Evolutionary conservation across 2,329 filamentous ascomycete species (phyloP), one percentile per base, ranked within the genome.

Genomic region (Aspergillus sp.): DNA sequence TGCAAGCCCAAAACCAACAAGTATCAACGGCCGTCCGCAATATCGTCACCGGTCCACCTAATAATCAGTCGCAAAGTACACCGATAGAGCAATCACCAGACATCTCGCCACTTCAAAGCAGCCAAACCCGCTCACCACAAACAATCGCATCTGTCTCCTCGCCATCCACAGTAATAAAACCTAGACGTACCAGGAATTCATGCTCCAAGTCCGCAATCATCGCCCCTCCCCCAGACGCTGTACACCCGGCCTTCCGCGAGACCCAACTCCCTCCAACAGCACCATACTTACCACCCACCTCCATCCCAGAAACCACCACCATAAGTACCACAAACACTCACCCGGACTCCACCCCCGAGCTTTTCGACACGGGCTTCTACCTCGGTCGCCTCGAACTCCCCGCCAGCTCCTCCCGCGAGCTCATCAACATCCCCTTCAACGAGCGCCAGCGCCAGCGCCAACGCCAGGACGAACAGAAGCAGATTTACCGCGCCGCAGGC

Each of bases 301-400:
- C 45, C 34, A 50, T 54, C 20, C 51, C 61, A 4, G 30, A 46
- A 24, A 22, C 12, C 20, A 15, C 40, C 34, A 27, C 30, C 48
- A 19, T 30, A n/a, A 1, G 24, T 33, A 46, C 9, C 30, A 7
- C 30, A 33, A 24, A 34, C 45, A 20, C 20, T 4, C 20, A 24
- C 37, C 46, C 17, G 39, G 15, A 47, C 4, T 42, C 39, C 2
- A 61, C 66, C 11, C 59, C 63, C 7, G 70, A 73, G 27, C 66
- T 73, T 33, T 61, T 61, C 40, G 69, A 70, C 46, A 72, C 69
- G 19, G 65, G 64, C 3, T 67, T 71, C 60, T 62, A 65, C 55
- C 66, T 63, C 1, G 57, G 55, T 34, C 63, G 67, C 17, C 65
- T 62, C 5, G 70, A 73, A 54, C 59, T 73, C 34, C 53, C 70